A percentile compares a stretch with the other conserved stretches of the same genome.
Conservation (phyloP, 2,329 filamentous ascomycete genomes). For the Diaporthe vexans region DNA sequence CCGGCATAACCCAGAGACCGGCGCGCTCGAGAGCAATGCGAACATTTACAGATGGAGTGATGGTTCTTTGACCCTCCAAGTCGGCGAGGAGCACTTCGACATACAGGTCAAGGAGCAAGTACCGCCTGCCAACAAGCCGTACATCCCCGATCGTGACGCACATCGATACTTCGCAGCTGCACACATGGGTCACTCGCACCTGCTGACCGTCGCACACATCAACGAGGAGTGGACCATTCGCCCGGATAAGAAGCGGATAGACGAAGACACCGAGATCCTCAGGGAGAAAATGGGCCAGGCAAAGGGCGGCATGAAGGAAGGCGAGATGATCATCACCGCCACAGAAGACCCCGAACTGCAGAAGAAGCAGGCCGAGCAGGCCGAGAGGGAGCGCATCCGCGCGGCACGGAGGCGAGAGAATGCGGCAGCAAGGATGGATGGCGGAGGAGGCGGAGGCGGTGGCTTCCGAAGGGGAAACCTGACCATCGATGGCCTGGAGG, state of each 20-base stretch:
- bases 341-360: conserved; percentile 82
- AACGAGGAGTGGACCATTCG: conserved; percentile 79
- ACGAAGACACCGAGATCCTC: conserved; percentile 74
- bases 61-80: conserved; percentile 80
- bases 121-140: conserved; percentile 70
- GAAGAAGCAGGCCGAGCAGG: conserved; percentile 79
- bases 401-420: conserved; percentile 77
- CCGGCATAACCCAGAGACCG: conserved; percentile 75
- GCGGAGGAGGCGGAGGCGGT: conserved; percentile 64
- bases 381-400: conserved; percentile 80
- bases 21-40: conserved; percentile 80
- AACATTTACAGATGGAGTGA: conserved; percentile 84
- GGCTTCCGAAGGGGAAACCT: conserved; percentile 68
- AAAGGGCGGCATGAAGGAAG: conserved; percentile 57
- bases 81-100: conserved; percentile 83
- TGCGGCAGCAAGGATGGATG: conserved; percentile 74
- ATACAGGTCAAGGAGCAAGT: conserved; percentile 79
- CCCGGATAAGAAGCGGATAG: conserved; percentile 61
- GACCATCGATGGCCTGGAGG: conserved; percentile 77
- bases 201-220: conserved; percentile 82
- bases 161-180: conserved; percentile 84
- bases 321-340: conserved; percentile 77
- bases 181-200: conserved; percentile 75
- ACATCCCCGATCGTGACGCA: conserved; percentile 77
- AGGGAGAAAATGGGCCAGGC: conserved; percentile 76